Evolutionary conservation across 2,329 filamentous ascomycete genomes (phyloP), one percentile per base, ranked within the genome.

Genomic region (Ceratocystis smalleyi): DNA sequence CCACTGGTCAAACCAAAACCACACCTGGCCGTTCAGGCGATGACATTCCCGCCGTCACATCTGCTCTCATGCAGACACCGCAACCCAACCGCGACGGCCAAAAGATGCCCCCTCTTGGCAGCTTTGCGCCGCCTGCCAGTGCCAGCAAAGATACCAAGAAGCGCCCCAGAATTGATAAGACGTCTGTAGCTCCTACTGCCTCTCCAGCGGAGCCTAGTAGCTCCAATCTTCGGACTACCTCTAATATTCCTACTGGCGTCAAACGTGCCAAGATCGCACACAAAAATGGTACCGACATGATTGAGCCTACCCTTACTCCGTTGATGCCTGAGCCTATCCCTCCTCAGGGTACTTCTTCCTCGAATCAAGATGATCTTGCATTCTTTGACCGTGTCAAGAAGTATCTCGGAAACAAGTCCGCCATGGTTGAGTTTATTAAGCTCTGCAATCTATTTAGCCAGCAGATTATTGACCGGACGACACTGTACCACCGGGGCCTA

Each of bases 311-410:
- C 0, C 77, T 99, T 59, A 91, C 92, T 0, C 94, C 94, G 0
- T 83, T 89, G 60, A 83, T 95, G 69, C 94, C 94, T 1, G 88
- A 92, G 71, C 91, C 94, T 1, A 82, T 97, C 40, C 85, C 88
- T 15, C 91, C 91, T 0, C 85, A 84, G 0, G 83, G 85, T 0
- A 83, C 85, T 0, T 79, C 85, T 7, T 84, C 85, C n/a, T 88
- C 90, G 0, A 88, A 82, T 27, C 82, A 85, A 63, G 92, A 97
- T 65, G 92, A 97, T 71, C 81, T 97, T 62, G 85, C 85, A 1
- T 97, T 97, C 75, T 99, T 99, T 70, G 94, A 99, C 67, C 86
- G 91, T 6, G 91, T 94, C 19, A 97, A 96, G 81, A 99, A 99
- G 75, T 92, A 87, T 71, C 89, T 99, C 65, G 86, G 87, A 67